Evolutionary conservation across 768 basidiomycete genomes (phyloP).

Genomic region (Panaeolus cyanescens): DNA sequence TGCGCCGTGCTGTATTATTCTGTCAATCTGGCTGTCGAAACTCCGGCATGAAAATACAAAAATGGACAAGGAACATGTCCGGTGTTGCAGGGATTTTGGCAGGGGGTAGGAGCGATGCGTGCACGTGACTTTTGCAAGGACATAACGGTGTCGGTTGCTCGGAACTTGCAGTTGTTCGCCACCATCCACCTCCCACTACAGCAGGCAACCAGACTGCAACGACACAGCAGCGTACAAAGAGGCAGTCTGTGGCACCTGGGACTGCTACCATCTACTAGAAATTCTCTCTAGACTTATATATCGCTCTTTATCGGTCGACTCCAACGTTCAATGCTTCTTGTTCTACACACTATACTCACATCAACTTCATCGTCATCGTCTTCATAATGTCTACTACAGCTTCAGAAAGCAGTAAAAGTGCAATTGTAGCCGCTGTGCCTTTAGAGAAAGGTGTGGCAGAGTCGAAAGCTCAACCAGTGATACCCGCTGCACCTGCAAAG

Average conservation of each 20-base stretch:
- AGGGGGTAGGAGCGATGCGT: not conserved
- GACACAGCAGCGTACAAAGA: not conserved
- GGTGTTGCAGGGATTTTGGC: not conserved
- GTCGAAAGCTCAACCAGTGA: not conserved
- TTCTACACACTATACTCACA: not conserved
- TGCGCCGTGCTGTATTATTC: not conserved
- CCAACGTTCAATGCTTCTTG: not conserved
- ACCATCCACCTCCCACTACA: not conserved
- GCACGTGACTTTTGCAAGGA: not conserved
- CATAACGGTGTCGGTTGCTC: constrained; percentile 1
- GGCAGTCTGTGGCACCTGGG: not conserved
- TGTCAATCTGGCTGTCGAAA: not conserved
- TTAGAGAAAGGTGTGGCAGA: not conserved
- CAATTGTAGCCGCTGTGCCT: not conserved
- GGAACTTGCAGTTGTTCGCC: not conserved
- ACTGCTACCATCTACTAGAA: not conserved
- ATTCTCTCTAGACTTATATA: not conserved
- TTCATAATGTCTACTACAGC: not conserved
- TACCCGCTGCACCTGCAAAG: constrained; percentile 6
- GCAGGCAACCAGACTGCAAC: not conserved
- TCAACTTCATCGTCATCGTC: not conserved
- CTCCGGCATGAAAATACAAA: not conserved
- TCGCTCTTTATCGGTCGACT: not conserved
- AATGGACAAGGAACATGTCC: not conserved
- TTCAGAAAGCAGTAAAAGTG: not conserved